Percentiles rank a stretch among this genome's conserved stretches.
These are phyloP conservation scores for Priceomyces medius DNA, from an alignment of 805 yeast genomes.

Conservation along the genomic window DNA sequence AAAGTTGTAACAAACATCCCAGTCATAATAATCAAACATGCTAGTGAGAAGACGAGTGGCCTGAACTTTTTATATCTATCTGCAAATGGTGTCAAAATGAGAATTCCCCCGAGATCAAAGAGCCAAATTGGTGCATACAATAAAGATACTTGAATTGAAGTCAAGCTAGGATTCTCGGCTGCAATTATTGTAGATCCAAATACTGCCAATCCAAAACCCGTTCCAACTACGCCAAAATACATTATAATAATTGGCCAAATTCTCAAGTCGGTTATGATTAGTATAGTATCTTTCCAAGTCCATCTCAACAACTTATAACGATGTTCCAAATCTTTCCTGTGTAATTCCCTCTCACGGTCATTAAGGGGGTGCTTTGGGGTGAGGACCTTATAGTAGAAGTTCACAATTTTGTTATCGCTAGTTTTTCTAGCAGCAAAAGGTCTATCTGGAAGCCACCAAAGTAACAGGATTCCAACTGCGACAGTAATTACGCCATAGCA, in stretches of 20 bases:
- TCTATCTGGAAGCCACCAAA: slow-evolving; percentile 88
- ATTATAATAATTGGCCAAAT: slow-evolving; percentile 80
- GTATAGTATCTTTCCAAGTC: slow-evolving; percentile 57
- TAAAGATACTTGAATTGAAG: slow-evolving; percentile 68
- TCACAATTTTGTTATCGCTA: slow-evolving; percentile 14
- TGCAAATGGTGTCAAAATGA: slow-evolving; percentile 75
- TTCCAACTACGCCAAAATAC: slow-evolving; percentile 92
- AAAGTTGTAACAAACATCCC: slow-evolving; percentile 78
- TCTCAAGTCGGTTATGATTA: slow-evolving; percentile 59
- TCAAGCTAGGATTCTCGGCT: slow-evolving; percentile 58
- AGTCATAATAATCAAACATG: slow-evolving; percentile 65
- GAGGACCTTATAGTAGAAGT: slow-evolving; percentile 23
- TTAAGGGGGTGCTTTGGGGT: slow-evolving; percentile 50
- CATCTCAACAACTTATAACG: slow-evolving; percentile 51
- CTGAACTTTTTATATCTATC: slow-evolving; percentile 63
- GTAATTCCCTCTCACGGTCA: slow-evolving; percentile 52
- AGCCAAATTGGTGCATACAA: slow-evolving; percentile 90
- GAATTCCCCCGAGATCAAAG: slow-evolving; percentile 74
- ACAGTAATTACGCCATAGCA: slow-evolving; percentile 73
- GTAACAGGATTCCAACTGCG: slow-evolving; percentile 57
- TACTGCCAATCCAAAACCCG: slow-evolving; percentile 84
- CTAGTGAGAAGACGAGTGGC: slow-evolving; percentile 58
- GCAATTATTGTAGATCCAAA: slow-evolving; percentile 78
- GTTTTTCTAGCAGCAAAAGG: slow-evolving; percentile 36
- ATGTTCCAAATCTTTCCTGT: slow-evolving; percentile 56